Evolutionary conservation across 768 basidiomycete genomes (phyloP), one percentile per base, ranked within the genome.

Genomic region (Lentinus brumalis): DNA sequence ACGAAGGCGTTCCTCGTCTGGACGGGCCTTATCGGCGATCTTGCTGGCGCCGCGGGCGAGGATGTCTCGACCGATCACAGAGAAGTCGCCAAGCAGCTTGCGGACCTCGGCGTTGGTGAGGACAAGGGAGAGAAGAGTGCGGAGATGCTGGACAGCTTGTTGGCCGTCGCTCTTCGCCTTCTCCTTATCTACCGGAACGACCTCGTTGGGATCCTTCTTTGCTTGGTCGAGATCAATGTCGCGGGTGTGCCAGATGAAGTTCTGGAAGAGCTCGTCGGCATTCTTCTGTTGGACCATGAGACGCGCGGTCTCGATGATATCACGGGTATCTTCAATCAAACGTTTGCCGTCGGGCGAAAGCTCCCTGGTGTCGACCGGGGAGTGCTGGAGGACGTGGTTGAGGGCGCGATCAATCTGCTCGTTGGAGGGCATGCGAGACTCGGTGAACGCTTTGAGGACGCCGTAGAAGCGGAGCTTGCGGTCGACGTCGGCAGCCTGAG

Each of bases 101-200:
- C 94, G 89, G 32, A 91, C 89, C 76, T 96, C 92, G 0, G 91
- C 89, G 77, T 99, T 99, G 71, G 96, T 96, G 63, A 94, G 80
- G 69, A 98, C 80, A 68, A 98, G 88, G 45, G 85, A 84, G 61
- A 92, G 79, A 50, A 99, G 83, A 0, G 94, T 95, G 65, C 95
- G 92, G 15, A 98, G 84, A 74, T 98, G 93, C 57, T 82, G 82
- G 49, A 91, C 84, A 21, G 94, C 94, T 91, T 68, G 63, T 32
- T 66, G 70, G 39, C 66, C 70, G 41, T 69, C 69, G 39, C 7
- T 50, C 56, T 50, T 46, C 15, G 47, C 42, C 59, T 76, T 89
- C 1, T 78, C 77, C 60, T 79, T 79, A 61, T 83, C 81, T n/a
- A 84, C 78, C n/a, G 84, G 81, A 57, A 75, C 65, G 32, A 72